Conservation (phyloP, 305 asterid genomes). For the Fraxinus platypoda region DNA sequence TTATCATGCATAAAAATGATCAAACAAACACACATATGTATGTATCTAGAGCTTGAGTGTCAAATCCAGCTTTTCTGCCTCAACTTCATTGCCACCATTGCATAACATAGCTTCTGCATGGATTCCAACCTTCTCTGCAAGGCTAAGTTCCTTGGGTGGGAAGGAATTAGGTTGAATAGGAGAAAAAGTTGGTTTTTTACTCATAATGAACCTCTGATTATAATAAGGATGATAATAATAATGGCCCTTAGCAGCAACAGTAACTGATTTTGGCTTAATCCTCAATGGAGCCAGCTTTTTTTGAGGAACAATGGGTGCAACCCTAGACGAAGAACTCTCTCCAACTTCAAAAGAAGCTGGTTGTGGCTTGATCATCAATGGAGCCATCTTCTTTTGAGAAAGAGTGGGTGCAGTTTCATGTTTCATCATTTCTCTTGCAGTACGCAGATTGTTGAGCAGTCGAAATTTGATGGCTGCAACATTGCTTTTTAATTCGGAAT, state of each 20-base stretch:
- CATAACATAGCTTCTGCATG: slow-evolving; percentile 20
- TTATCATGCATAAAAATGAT: neutral
- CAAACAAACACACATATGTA: neutral
- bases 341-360: neutral
- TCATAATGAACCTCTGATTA: neutral
- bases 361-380: slow-evolving; percentile 1
- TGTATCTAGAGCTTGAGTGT: slow-evolving; percentile 36
- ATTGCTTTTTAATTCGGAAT: neutral
- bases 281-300: neutral
- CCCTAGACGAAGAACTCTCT: neutral
- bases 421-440: slow-evolving; percentile 20
- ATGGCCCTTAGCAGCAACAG: neutral
- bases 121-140: slow-evolving; percentile 25
- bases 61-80: slow-evolving; percentile 35
- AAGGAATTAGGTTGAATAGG: slow-evolving; percentile 22
- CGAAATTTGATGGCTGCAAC: neutral
- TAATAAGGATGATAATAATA: neutral
- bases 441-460: slow-evolving; percentile 23
- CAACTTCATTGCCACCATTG: slow-evolving; percentile 19
- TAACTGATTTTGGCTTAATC: slow-evolving; percentile 1
- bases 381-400: neutral
- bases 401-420: neutral
- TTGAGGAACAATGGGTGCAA: neutral
- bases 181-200: neutral
- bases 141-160: slow-evolving; percentile 31